phyloP scores from a whole-genome alignment of 805 yeast species.

The Clavispora asparagi region DNA sequence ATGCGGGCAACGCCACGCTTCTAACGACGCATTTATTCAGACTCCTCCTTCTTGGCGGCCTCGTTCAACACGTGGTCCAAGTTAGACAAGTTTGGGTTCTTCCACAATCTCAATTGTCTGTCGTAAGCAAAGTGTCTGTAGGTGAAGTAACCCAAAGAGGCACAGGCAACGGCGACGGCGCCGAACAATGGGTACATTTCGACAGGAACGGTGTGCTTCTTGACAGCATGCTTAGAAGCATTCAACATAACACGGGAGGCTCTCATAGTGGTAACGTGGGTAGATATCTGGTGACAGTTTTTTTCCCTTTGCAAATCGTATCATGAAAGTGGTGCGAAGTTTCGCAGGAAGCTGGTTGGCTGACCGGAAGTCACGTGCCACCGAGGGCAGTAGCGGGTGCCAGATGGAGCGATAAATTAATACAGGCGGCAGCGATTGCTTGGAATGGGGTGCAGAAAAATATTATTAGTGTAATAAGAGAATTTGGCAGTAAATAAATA shows the following conservation, averaged over 20 bases:
- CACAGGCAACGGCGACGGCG: conserved; percentile 37
- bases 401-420: too few species aligned
- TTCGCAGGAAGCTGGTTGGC: conserved; percentile 14
- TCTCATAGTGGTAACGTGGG: conserved; percentile 25
- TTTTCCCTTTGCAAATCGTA: conserved; percentile 2
- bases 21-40: conserved; percentile 4
- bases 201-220: conserved; percentile 24
- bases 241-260: conserved; percentile 36
- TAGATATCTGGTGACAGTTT: neutral
- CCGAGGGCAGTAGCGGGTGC: neutral
- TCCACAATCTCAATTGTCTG: conserved; percentile 42
- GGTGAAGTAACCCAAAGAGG: conserved; percentile 37
- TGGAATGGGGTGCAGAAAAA: too few species aligned
- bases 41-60: conserved; percentile 24
- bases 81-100: conserved; percentile 39
- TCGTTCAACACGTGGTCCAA: conserved; percentile 39
- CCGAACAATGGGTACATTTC: conserved; percentile 46
- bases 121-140: conserved; percentile 45
- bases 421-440: too few species aligned
- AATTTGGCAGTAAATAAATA: too few species aligned
- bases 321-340: conserved; percentile 6
- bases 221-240: conserved; percentile 29
- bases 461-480: too few species aligned
- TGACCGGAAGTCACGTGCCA: conserved; percentile 8
- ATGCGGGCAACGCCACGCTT: neutral